Base-by-base conservation (phyloP, 257 asterid genomes). In the Pogostemon cablin region DNA sequence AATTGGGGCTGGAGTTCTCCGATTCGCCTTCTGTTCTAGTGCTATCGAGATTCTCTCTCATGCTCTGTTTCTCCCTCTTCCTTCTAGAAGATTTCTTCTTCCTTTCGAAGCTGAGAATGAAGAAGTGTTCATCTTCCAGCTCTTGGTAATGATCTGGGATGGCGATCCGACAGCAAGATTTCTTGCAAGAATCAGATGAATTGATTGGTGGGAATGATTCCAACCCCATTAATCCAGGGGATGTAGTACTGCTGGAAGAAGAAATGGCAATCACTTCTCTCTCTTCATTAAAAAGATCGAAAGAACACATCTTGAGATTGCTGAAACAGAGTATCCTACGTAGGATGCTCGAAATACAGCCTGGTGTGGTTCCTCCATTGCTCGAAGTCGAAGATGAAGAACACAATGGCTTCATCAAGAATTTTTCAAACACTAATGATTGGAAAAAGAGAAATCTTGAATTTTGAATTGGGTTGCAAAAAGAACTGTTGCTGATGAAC, bases 1-100 rank as follows among this genome's bases (percentile, higher is more conserved):
- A 90, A 73, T 75, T 83, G 0, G 96, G 97, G 74, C 93, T 88
- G 3, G 93, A 86, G 71, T 85, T 85, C 43, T 86, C 85, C 1
- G 95, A 78, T 12, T 77, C 81, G 32, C 7, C 75, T n/a, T 78
- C 88, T 2, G 69, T 59, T 78, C 73, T 82, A 4, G 41, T 8
- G 2, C 59, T 25, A 25, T 25, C 59, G 35, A 53, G 60, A 0
- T 62, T 86, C 92, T 62, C 39, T 63, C 77, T 50, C 79, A 79
- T 63, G 25, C 42, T 58, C 52, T 57, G 81, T 63, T 59, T 84
- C 78, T 63, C 66, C 40, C 68, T 17, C 39, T 17, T 25, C 32
- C 32, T 25, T 25, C 32, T n/a, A 2, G 48, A 49, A 9, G n/a
- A 12, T 49, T 41, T 56, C 77, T 49, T 79, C 69, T 64, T 79